Evolutionary conservation across 768 basidiomycete genomes (phyloP), one percentile per base, ranked within the genome.

Genomic region (Kwoniella europaea): DNA sequence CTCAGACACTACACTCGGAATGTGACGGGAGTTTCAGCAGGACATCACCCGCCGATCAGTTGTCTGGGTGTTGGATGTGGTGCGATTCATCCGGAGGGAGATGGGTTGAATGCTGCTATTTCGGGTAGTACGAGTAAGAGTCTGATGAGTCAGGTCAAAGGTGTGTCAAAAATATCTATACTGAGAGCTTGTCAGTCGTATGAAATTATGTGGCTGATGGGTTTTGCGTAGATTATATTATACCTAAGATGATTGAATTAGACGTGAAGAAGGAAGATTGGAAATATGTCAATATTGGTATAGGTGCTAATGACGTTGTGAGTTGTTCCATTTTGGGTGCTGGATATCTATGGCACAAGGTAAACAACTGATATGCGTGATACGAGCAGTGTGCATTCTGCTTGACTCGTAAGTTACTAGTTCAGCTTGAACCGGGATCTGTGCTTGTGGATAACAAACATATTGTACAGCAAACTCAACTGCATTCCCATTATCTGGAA

Each of bases 281-380:
- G 81, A 80, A 79, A 66, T 77, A 74, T 52, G 74, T 79, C 58
- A 82, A 80, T 63, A 16, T 82, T 12, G 78, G 76, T n/a, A 80
- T 82, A 12, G 81, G 81, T 0, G 81, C 77, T 1, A 82, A 82
- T 63, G 81, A 82, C 63, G 69, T 80, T 4, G 80, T 82, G 44
- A 66, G 80, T 72, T 50, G 42, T 35, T 12, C 35, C 29, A n/a
- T n/a, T 50, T 24, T 18, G 57, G 59, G 15, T 10, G 18, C 12
- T 62, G 42, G 7, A 27, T 41, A 10, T 41, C 13, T 4, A 41
- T 12, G 3, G 59, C 10, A 18, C 4, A 4, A 7, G 27, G 42
- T 10, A 18, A 0, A 13, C 12, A 7, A 62, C 70, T 24, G 24
- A 61, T 70, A 24, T 65, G 2, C 24, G 20, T 60, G 18, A 7